Percentiles rank a stretch among this genome's conserved stretches.
These are phyloP conservation scores for Hsuehochloa calcarea DNA, from an alignment of 176 grass and related monocot genomes.

Conservation along the genomic window DNA sequence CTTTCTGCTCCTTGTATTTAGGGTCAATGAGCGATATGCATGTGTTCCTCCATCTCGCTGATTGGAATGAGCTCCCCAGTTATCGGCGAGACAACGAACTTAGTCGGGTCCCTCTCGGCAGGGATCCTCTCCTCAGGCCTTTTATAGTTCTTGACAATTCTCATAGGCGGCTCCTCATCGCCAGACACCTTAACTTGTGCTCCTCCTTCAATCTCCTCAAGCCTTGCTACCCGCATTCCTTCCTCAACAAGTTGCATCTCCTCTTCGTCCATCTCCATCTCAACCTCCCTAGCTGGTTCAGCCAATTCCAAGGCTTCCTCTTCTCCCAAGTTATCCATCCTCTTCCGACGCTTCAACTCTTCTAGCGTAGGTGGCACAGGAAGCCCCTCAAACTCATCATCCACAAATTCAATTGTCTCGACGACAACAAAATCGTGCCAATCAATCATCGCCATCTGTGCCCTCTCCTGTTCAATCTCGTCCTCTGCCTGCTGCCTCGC, in stretches of 20 bases:
- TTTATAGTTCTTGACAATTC: constrained; percentile 99
- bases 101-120: constrained; percentile 70
- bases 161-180: constrained; percentile 79
- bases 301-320: constrained; percentile 45
- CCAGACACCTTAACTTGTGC: constrained; percentile 37
- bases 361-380: constrained; percentile 72
- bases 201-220: constrained; percentile 54
- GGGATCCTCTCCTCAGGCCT: constrained; percentile 82
- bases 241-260: constrained; percentile 94
- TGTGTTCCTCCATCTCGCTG: constrained; percentile 98
- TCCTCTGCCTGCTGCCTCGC: constrained; percentile 88
- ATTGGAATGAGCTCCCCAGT: constrained; percentile 92
- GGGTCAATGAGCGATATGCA: constrained; percentile 97
- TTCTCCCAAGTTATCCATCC: constrained; percentile 61
- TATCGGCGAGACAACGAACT: constrained; percentile 92
- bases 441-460: constrained; percentile 95
- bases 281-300: constrained; percentile 73
- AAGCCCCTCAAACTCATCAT: constrained; percentile 79
- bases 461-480: constrained; percentile 83
- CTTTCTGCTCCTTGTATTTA: constrained; percentile 99
- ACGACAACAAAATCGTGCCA: constrained; percentile 98
- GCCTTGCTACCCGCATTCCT: constrained; percentile 70
- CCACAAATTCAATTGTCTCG: constrained; percentile 86
- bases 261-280: constrained; percentile 94
- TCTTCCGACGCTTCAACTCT: constrained; percentile 84